Base-by-base conservation (phyloP, 495 filamentous ascomycete species). In the Aspergillus funiculosus region DNA sequence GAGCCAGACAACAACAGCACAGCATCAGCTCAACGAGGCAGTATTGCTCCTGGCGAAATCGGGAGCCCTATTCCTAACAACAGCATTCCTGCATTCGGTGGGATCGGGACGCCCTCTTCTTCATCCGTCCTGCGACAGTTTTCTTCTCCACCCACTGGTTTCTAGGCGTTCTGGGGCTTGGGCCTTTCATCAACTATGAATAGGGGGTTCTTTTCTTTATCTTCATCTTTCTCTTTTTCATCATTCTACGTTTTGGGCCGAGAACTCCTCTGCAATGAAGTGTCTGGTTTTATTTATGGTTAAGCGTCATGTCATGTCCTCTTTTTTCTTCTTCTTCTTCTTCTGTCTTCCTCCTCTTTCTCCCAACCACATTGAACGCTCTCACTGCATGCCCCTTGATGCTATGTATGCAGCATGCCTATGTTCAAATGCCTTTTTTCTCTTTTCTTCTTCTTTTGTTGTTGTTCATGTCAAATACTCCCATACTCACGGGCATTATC, bases 1-100 rank as follows among this genome's bases (percentile, higher is more conserved):
- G 79, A 85, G 43, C 64, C 72, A 17, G 73, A 75, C 43, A 69
- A 58, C 40, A 72, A 66, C 53, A 67, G 64, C 29, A 60, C 71
- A 1, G 36, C 55, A 11, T 52, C 63, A 35, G 67, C 62, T 17
- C 67, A 67, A 31, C 64, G 71, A 44, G 63, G 61, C 22, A 71
- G 66, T 54, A 57, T 72, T 39, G 65, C 62, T 6, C 68, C 71
- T 2, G 72, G 70, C 27, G 73, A 77, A 49, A 76, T 76, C 35
- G 74, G 74, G 25, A 76, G 73, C 48, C 74, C 74, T 3, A 46
- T 75, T 27, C 62, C 65, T 17, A 60, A 60, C 13, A 68, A 62
- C 27, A 69, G 66, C 49, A 52, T 73, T 35, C 69, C 69, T 10
- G 61, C 62, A 9, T 70, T 74, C 48, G 67, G 68, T 41, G 70